These are phyloP conservation scores for Incumbomyces delicatus DNA, from an alignment of 2,329 filamentous ascomycete species.

Conservation along the genomic window DNA sequence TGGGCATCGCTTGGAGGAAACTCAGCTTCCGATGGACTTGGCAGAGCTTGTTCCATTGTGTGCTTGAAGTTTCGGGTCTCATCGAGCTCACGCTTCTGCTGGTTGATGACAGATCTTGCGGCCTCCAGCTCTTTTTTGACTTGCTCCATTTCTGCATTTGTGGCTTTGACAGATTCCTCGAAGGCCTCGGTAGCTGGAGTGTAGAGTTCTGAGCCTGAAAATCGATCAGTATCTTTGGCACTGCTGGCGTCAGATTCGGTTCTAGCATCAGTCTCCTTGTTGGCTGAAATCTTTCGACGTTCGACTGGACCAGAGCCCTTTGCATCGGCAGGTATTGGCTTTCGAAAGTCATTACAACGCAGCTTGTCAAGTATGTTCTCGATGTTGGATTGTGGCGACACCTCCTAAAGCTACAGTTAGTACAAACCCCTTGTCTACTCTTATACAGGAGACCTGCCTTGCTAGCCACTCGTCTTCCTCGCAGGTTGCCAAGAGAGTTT, in stretches of 20 bases:
- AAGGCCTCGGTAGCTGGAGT: slow-evolving; percentile 32
- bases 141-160: slow-evolving; percentile 43
- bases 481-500: slow-evolving; percentile 28
- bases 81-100: slow-evolving; percentile 52
- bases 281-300: slow-evolving; percentile 36
- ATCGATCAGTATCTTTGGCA: slow-evolving; percentile 20
- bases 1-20: slow-evolving; percentile 23
- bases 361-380: slow-evolving; percentile 49
- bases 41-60: slow-evolving; percentile 50
- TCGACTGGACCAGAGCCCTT: slow-evolving; percentile 5
- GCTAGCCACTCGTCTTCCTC: slow-evolving; percentile 19
- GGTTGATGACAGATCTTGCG: slow-evolving; percentile 48
- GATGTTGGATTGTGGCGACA: slow-evolving; percentile 36
- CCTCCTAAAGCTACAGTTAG: background rate
- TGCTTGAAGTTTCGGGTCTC: slow-evolving; percentile 52
- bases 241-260: slow-evolving; percentile 13
- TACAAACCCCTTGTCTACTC: no score
- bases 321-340: slow-evolving; percentile 12
- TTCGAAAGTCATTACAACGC: slow-evolving; percentile 27
- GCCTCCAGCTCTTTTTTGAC: slow-evolving; percentile 48
- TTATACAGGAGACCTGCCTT: slow-evolving; percentile 13
- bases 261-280: slow-evolving; percentile 46
- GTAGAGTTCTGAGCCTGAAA: slow-evolving; percentile 28
- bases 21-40: slow-evolving; percentile 44
- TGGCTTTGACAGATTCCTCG: slow-evolving; percentile 20